Percentiles rank a stretch among this genome's conserved stretches.
Evolutionary conservation across 768 basidiomycete species (phyloP).

Genomic region (Favolaschia claudopus): DNA sequence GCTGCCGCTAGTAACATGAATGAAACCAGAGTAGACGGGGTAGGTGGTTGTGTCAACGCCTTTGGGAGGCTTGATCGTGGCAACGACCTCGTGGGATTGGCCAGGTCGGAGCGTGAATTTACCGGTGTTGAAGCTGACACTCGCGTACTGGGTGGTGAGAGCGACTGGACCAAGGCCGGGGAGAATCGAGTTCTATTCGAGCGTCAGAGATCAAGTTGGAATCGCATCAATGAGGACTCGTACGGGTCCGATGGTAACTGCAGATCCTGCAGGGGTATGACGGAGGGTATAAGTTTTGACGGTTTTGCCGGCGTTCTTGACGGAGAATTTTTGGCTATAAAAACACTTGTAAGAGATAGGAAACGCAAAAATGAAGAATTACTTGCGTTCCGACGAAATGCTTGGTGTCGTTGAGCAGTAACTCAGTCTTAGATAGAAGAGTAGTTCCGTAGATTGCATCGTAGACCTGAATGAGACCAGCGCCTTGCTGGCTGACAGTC

Average conservation of each 20-base stretch:
- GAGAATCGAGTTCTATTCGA: slow-evolving; percentile 26
- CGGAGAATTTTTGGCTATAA: slow-evolving; percentile 37
- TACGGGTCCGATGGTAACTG: slow-evolving; percentile 38
- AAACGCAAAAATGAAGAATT: neutral
- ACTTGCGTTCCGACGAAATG: slow-evolving; percentile 38
- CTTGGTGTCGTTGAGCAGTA: slow-evolving; percentile 57
- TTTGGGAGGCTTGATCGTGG: slow-evolving; percentile 49
- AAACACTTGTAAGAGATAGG: neutral
- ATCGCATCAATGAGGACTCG: too few relatives aligned
- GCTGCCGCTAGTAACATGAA: slow-evolving; percentile 48
- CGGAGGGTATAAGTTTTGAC: slow-evolving; percentile 40
- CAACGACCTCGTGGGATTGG: slow-evolving; percentile 35
- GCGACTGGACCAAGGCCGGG: slow-evolving; percentile 40
- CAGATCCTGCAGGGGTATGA: slow-evolving; percentile 48
- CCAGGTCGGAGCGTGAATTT: slow-evolving; percentile 43
- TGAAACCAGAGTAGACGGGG: slow-evolving; percentile 69
- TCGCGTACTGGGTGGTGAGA: too few relatives aligned
- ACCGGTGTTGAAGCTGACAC: slow-evolving; percentile 43
- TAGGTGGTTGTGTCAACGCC: slow-evolving; percentile 47
- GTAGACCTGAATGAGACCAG: slow-evolving; percentile 50
- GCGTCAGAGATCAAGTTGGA: too few relatives aligned
- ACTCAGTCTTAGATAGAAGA: slow-evolving; percentile 48
- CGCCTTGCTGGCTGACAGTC: slow-evolving; percentile 45
- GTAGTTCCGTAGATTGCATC: slow-evolving; percentile 48
- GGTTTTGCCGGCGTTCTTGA: slow-evolving; percentile 46